Evolutionary conservation across 2,329 filamentous ascomycete species (phyloP), one percentile per base, ranked within the genome.

Genomic region (Magnaporthiopsis poae): DNA sequence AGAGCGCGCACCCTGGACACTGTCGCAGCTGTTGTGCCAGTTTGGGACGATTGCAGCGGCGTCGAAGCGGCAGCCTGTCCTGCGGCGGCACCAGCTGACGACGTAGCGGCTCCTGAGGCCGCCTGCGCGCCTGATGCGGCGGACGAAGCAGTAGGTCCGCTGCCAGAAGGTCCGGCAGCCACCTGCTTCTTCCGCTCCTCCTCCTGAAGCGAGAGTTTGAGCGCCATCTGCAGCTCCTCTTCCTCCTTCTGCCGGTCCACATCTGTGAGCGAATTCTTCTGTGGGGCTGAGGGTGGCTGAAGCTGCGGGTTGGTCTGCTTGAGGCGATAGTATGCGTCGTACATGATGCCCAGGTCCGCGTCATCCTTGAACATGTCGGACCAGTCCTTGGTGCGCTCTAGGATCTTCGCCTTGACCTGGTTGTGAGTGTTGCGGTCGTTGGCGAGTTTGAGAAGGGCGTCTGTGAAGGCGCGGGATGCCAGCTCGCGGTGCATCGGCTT

Each of bases 331-430:
- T 94, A 98, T 68, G 94, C 93, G 74, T 96, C 91, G 76, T 93
- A 90, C 95, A 99, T 99, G 75, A 99, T 96, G 25, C 95, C 95
- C 68, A 99, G 85, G 75, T 97, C 94, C 13, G 92, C 86, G 75
- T 97, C 92, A 68, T 85, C 88, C 72, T 86, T 86, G 76, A 98
- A 98, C 91, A 97, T 96, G 73, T 95, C 91, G 67, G 90, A 88
- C 95, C 95, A 99, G 70, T 94, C 91, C 76, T 90, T 89, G 92
- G 98, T 98, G 71, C 93, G 88, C 81, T 98, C 94, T 68, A 98
- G 79, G 70, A 99, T 96, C 84, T 97, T 98, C 70, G 91, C 87
- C 80, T 98, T 98, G 75, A 99, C 95, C 77, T 96, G 92, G 75
- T 90, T 89, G 77, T 98, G 95, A 65, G 94, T 97, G 77, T 96